Evolutionary conservation across 192 early-diverging fungal genomes (phyloP), one percentile per base, ranked within the genome.

Genomic region (Coemansia sp.): DNA sequence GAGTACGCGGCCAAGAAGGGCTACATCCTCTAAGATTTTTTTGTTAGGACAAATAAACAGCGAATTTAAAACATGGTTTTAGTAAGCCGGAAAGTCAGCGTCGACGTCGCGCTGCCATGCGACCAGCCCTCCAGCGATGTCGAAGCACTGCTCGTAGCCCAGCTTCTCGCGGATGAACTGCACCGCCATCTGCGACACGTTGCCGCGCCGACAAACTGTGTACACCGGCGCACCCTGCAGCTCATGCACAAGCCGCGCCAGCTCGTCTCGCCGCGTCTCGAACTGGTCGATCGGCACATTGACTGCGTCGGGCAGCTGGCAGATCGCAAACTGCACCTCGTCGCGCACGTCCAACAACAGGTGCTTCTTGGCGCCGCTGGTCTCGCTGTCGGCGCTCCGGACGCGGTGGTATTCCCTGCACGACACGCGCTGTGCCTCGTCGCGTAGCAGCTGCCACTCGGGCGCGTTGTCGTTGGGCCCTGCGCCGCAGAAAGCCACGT

Each of bases 1-100:
- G 96, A 99, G 75, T 85, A 97, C 49, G 94, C 94, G 17, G 85
- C 92, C 45, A 91, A 91, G 61, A 91, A 92, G 84, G 93, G 92
- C 33, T 69, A 61, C 30, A 34, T 76, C 16, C 30, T 31, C 29
- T 56, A 31, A 32, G 1, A 4, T 33, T 16, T 29, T 56, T 3
- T 20, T 50, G 8, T 22, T 20, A 18, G 25, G 49, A 6, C 7
- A 55, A 5, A 55, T 2, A 55, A 54, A 54, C 25, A 28, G 20
- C 4, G 36, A 10, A 38, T n/a, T n/a, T n/a, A n/a, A n/a, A n/a
- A n/a, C n/a, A n/a, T n/a, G n/a, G n/a, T n/a, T n/a, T 36, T 76
- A 96, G 68, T 94, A 94, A 3, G 88, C 87, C 8, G 95, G 95
- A 81, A 97, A 97, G 7, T 75, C 66, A 0, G 71, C 60, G 81